A percentile compares a stretch with the other conserved stretches of the same genome.
Conservation (phyloP, 2,329 filamentous ascomycete species). For the Sporothrix humicola region DNA sequence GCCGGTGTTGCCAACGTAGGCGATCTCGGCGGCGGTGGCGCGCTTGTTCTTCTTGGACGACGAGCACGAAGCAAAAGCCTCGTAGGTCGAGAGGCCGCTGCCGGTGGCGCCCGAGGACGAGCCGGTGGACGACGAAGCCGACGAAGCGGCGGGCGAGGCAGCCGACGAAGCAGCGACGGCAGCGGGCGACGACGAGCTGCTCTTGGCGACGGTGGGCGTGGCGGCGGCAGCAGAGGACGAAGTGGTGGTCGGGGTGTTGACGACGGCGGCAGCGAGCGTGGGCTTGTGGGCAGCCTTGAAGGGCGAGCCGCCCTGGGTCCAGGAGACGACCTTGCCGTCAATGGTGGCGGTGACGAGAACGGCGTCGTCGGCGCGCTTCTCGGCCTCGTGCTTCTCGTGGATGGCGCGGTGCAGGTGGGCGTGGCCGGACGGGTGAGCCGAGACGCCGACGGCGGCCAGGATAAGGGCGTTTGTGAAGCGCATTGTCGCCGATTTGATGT, state of each 20-base stretch:
- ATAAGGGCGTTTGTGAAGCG: constrained; percentile 43
- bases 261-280: constrained; percentile 29
- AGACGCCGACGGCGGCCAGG: constrained; percentile 44
- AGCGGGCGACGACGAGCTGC: constrained; percentile 11
- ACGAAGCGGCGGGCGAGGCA: not conserved
- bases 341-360: constrained; percentile 40
- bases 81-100: constrained; percentile 39
- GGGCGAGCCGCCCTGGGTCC: constrained; percentile 40
- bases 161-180: not conserved
- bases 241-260: constrained; percentile 13
- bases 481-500: constrained; percentile 34
- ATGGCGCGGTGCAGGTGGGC: constrained; percentile 46
- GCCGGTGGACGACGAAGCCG: constrained; percentile 9
- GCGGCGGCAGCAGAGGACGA: constrained; percentile 30
- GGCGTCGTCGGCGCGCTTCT: constrained; percentile 38
- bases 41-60: constrained; percentile 48
- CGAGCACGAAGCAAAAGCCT: constrained; percentile 47
- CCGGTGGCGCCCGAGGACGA: constrained; percentile 67
- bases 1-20: constrained; percentile 56
- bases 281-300: constrained; percentile 43
- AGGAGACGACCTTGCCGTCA: constrained; percentile 42
- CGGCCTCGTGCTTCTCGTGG: constrained; percentile 42
- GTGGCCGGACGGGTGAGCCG: constrained; percentile 47
- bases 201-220: constrained; percentile 36
- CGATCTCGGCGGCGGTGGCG: constrained; percentile 54